Base-by-base conservation (phyloP, 169 alveolate species). In the Plasmodium relictum region DNA sequence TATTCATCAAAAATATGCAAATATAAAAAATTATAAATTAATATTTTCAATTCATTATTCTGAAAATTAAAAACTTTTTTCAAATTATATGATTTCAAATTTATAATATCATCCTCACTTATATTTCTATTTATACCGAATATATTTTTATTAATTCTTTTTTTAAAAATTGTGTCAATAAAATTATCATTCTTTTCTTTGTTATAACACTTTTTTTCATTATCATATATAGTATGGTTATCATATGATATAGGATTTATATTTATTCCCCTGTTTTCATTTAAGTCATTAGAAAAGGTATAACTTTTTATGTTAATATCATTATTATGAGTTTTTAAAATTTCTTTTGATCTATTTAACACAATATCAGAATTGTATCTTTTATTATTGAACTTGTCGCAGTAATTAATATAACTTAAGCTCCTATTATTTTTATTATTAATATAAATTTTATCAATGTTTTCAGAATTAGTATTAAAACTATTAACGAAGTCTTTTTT, bases 1-100 rank as follows among this genome's bases (percentile, higher is more conserved):
- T 68, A 83, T 54, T 83, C 91, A 48, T 83, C 91, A 68, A 83
- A 83, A 2, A 83, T 83, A 73, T 68, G 66, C 0, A 83, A 20
- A 48, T 68, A 83, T 37, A 83, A 61, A 56, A 83, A 83, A 44
- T 83, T 83, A 26, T 83, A 83, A 50, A 83, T 69, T 37, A 83
- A 41, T n/a, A 83, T 68, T 68, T 83, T 83, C 20, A 83, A 26
- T 37, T 83, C 85, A n/a, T 83, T 83, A 44, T 83, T 83, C 14
- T 54, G 37, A 61, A 83, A 83, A 61, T 68, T 80, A 37, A 66
- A 80, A 68, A 66, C 65, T 52, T 37, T 68, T 52, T 71, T 54
- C 18, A 83, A 26, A 44, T 71, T 56, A 4, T 83, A 22, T 16
- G 39, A 66, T 24, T 68, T 83, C 14, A 37, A 18, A 54, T 41